Conservation (phyloP, 345 rosid genomes). For the Bruguiera parviflora region DNA sequence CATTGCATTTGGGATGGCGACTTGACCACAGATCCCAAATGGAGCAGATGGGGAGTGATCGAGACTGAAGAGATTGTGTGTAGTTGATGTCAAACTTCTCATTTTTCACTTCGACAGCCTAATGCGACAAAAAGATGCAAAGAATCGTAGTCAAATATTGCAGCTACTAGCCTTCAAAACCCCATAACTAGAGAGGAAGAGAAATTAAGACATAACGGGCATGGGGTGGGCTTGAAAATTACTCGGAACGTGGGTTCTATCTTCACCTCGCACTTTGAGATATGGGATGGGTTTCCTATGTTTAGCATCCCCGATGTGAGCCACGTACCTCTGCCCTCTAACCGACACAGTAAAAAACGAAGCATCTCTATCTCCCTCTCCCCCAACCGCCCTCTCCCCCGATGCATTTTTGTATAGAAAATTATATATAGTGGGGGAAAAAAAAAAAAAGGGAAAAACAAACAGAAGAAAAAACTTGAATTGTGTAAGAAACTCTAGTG, state of each 20-base stretch:
- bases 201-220: background rate
- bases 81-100: slow-evolving; percentile 18
- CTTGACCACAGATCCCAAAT: slow-evolving; percentile 11
- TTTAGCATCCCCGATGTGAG: slow-evolving; percentile 30
- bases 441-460: no score
- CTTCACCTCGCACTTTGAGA: slow-evolving; percentile 9
- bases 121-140: slow-evolving; percentile 1
- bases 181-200: background rate
- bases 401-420: background rate
- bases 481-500: slow-evolving; percentile 1
- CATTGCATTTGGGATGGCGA: slow-evolving; percentile 22
- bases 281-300: slow-evolving; percentile 23
- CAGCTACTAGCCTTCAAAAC: slow-evolving; percentile 29
- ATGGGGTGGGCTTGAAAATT: slow-evolving; percentile 26
- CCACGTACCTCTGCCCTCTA: slow-evolving; percentile 36
- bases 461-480: background rate
- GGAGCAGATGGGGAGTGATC: background rate
- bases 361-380: background rate
- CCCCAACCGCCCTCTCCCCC: no score
- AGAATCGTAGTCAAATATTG: slow-evolving; percentile 40
- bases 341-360: slow-evolving; percentile 6
- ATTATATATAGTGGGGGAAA: background rate
- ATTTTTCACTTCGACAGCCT: background rate
- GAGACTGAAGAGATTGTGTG: background rate
- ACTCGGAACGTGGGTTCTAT: slow-evolving; percentile 22